These are phyloP conservation scores for Phytopythium mirpurense DNA, from an alignment of 352 stramenopile genomes.

Conservation along the genomic window DNA sequence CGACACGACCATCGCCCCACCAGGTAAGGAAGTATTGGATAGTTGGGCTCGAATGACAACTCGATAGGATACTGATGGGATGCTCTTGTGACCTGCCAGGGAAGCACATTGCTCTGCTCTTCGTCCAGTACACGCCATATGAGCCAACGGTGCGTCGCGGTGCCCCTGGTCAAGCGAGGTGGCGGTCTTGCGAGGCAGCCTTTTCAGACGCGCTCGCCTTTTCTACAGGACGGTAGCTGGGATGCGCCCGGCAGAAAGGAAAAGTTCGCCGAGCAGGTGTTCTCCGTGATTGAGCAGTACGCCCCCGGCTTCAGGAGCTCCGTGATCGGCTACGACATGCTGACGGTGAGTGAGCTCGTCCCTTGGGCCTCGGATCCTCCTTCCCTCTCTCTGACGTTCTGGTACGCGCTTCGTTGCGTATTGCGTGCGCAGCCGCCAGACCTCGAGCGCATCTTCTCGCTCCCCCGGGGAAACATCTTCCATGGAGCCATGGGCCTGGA, in stretches of 20 bases:
- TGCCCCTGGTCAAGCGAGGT: background rate
- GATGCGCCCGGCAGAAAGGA: constrained; percentile 72
- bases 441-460: constrained; percentile 83
- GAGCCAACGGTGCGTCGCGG: constrained; percentile 45
- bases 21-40: constrained; percentile 37
- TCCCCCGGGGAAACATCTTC: constrained; percentile 88
- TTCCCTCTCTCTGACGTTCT: too few relatives aligned
- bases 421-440: constrained; percentile 54
- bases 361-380: background rate
- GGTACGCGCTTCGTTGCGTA: too few relatives aligned
- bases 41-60: too few relatives aligned
- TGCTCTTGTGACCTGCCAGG: constrained; percentile 22
- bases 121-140: constrained; percentile 91
- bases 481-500: constrained; percentile 88
- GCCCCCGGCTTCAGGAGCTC: constrained; percentile 82
- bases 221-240: constrained; percentile 62
- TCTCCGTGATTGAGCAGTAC: constrained; percentile 85
- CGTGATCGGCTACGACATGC: constrained; percentile 82
- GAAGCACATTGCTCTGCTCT: constrained; percentile 88
- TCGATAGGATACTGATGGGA: too few relatives aligned
- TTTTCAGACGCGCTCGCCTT: background rate
- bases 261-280: constrained; percentile 75
- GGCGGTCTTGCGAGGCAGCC: background rate
- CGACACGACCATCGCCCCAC: constrained; percentile 68
- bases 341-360: constrained; percentile 39